Evolutionary conservation across 257 asterid genomes (phyloP), one percentile per base, ranked within the genome.

Genomic region (Osmanthus fragrans): DNA sequence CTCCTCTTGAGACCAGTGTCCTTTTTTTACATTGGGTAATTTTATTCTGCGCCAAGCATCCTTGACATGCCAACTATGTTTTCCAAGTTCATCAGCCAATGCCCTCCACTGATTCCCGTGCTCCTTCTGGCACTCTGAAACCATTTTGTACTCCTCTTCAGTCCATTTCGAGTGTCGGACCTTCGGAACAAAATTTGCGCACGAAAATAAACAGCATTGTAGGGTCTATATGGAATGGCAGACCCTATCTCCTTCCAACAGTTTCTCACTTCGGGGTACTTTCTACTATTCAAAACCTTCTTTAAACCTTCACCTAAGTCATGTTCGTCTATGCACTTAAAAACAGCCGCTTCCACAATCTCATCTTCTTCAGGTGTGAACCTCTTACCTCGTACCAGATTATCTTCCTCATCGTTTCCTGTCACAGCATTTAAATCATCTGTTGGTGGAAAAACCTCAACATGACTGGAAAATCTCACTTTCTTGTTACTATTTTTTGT

Each of bases 231-330:
- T 23, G 92, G 89, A 76, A 87, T 66, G 49, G 85, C 64, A 47
- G 80, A 33, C 4, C 66, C 89, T 70, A 86, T 85, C 67, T 88
- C 86, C 72, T 70, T 83, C 90, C 91, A 88, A 78, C 92, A 88
- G 77, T 87, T 87, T 73, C 16, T 85, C 74, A 86, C 1, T 64
- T 60, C 3, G 7, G 37, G 77, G 84, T 83, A 69, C 39, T 83
- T 81, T 2, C 27, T 39, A 71, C 73, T 40, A 78, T 83, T 82
- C 63, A 88, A 75, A 73, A 88, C 73, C 89, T 83, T 86, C 29
- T 81, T 39, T 81, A 88, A 10, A 19, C 92, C 85, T 2, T 88
- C 88, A 2, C 89, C 91, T 51, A 89, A 80, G 7, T 66, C 73
- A n/a, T 84, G 81, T 5, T 80, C 81, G 40, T 15, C 70, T 73